Percentiles rank a stretch among this genome's conserved stretches.
phyloP scores from a whole-genome alignment of 2,329 filamentous ascomycete species.

The Capronia americana region DNA sequence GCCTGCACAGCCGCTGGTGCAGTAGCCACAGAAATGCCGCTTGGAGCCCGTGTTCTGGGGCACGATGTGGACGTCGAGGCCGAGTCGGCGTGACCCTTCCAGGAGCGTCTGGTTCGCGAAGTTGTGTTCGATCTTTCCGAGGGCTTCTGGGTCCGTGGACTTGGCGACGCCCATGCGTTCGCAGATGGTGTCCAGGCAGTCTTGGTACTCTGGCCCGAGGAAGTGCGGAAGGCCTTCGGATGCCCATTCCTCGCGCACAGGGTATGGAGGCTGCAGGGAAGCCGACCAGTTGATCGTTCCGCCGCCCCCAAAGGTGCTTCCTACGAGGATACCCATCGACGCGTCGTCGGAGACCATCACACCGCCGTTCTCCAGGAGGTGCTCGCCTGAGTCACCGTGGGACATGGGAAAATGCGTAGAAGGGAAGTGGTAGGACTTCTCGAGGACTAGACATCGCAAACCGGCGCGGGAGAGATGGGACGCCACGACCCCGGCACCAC shows the following conservation, averaged over 20 bases:
- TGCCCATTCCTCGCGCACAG: conserved; percentile 78
- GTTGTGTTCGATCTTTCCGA: conserved; percentile 68
- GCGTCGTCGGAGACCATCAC: conserved; percentile 62
- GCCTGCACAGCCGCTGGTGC: conserved; percentile 64
- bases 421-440: conserved; percentile 80
- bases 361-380: conserved; percentile 74
- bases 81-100: conserved; percentile 75
- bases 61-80: conserved; percentile 71
- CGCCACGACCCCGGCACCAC: conserved; percentile 75
- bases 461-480: conserved; percentile 60
- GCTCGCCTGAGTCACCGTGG: conserved; percentile 63
- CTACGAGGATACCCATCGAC: conserved; percentile 68
- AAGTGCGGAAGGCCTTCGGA: conserved; percentile 72
- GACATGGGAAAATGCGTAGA: conserved; percentile 76
- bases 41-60: conserved; percentile 79
- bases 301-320: conserved; percentile 81
- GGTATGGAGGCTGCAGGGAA: conserved; percentile 71
- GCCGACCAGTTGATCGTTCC: conserved; percentile 87
- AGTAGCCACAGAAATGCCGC: conserved; percentile 76
- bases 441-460: conserved; percentile 75
- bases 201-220: conserved; percentile 73
- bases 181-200: conserved; percentile 79
- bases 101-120: conserved; percentile 73
- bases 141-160: conserved; percentile 56
- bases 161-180: conserved; percentile 72